Evolutionary conservation across 2,329 filamentous ascomycete genomes (phyloP), one percentile per base, ranked within the genome.

Genomic region (Colletotrichum australisinense): DNA sequence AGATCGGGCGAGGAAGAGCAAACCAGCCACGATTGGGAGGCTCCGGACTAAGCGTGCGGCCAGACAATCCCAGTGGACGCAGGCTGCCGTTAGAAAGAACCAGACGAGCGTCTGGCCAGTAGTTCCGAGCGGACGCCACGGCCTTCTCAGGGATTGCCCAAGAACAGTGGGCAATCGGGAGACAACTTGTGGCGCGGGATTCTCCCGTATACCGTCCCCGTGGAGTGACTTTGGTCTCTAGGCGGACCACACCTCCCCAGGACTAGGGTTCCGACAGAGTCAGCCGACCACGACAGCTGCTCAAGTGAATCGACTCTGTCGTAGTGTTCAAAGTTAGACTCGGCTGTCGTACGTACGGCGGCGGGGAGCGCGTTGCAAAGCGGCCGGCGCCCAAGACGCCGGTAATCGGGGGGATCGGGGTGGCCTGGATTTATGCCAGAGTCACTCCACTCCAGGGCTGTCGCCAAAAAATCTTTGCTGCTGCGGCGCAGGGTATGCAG

Each of bases 401-500:
- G 70, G 70, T 32, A 57, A 60, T 69, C 60, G 60, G 70, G 35
- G 42, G 60, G 30, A 60, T 60, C 55, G 67, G 67, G 14, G 67
- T 73, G 70, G 66, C 67, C 67, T 70, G 67, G 55, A 62, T 62
- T 42, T 62, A 62, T 57, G 70, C 56, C 60, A 70, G 67, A 70
- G 67, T 73, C 70, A 73, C 70, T 65, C 70, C 67, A 73, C 70
- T 73, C 60, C 70, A 70, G 70, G 60, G 67, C 67, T 70, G 70
- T 70, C 67, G 70, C 70, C 35, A 56, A 46, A 70, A 60, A 52
- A 62, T n/a, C 9, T 38, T 70, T 64, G 56, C 38, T 58, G 60
- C 59, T 73, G 55, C 55, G 67, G 38, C 56, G 67, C 67, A 70
- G 70, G 56, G 56, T 22, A 62, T 19, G 28, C 56, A 49, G 53